A percentile compares a stretch with the other conserved stretches of the same genome.
These are phyloP conservation scores for Yarrowia divulgata DNA, from an alignment of 805 yeast species.

Conservation along the genomic window DNA sequence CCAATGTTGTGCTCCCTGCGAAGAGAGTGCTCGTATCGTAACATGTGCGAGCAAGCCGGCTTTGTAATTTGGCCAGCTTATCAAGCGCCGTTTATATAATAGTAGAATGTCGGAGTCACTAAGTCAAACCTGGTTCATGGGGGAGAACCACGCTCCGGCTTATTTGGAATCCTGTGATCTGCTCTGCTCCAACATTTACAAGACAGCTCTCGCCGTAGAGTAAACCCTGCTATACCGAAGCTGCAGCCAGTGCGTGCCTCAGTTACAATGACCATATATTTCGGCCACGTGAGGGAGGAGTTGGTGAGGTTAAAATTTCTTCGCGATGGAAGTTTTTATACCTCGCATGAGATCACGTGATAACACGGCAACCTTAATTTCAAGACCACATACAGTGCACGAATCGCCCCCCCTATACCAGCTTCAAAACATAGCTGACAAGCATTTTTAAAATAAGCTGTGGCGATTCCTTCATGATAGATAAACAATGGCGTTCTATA, in stretches of 20 bases:
- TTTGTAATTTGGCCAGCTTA: too few relatives aligned
- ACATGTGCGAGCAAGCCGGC: too few relatives aligned
- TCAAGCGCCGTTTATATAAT: neutral
- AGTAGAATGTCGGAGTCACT: conserved; percentile 44
- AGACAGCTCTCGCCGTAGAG: conserved; percentile 39
- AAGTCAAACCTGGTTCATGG: conserved; percentile 46
- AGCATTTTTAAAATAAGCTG: too few relatives aligned
- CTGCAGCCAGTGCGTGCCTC: conserved; percentile 38
- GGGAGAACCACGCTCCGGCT: conserved; percentile 47
- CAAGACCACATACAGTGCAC: neutral
- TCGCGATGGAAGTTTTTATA: neutral
- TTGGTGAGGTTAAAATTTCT: conserved; percentile 23
- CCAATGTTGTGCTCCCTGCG: too few relatives aligned
- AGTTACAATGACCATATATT: conserved; percentile 37
- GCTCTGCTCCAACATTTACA: conserved; percentile 41
- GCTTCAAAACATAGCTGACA: too few relatives aligned
- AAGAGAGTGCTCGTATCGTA: too few relatives aligned
- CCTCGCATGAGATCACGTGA: neutral
- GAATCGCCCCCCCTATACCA: too few relatives aligned
- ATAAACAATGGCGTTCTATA: too few relatives aligned
- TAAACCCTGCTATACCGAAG: conserved; percentile 41
- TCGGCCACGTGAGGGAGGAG: conserved; percentile 40
- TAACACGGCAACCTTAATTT: neutral
- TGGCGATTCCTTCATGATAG: too few relatives aligned
- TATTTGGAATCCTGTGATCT: conserved; percentile 45